Percentiles rank a stretch among this genome's conserved stretches.
Evolutionary conservation across 2,329 filamentous ascomycete species (phyloP).

Genomic region (Microdochium bolleyi): DNA sequence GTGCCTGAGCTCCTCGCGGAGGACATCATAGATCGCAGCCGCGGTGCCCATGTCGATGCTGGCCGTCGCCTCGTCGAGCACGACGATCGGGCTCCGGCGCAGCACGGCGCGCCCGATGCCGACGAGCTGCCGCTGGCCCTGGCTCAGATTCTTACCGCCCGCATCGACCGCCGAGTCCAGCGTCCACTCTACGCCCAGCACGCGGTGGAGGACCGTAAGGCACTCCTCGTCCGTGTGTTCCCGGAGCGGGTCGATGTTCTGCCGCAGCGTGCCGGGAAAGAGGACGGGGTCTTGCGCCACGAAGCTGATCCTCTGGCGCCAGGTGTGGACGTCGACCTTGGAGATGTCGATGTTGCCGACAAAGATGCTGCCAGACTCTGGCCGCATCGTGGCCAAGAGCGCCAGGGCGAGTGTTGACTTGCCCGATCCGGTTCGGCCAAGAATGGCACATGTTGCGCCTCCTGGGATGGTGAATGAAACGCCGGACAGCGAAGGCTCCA

Average conservation of each 20-base stretch:
- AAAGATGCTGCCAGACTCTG: constrained; percentile 38
- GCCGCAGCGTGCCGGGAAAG: constrained; percentile 49
- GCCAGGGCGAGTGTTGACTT: constrained; percentile 69
- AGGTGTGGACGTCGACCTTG: constrained; percentile 42
- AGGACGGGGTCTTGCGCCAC: constrained; percentile 58
- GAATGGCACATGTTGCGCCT: constrained; percentile 55
- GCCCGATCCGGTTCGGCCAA: constrained; percentile 78
- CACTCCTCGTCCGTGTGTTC: constrained; percentile 47
- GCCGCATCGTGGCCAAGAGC: constrained; percentile 47
- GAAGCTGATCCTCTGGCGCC: constrained; percentile 51
- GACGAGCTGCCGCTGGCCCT: constrained; percentile 55
- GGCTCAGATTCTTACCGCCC: constrained; percentile 53
- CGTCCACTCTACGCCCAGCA: constrained; percentile 42
- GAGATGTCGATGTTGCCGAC: constrained; percentile 48
- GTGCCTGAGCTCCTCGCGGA: constrained; percentile 43
- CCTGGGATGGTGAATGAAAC: constrained; percentile 67
- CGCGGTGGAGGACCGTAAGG: constrained; percentile 45
- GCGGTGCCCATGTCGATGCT: constrained; percentile 55
- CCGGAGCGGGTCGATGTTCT: constrained; percentile 62
- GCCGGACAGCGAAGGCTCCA: constrained; percentile 63
- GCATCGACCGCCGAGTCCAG: constrained; percentile 46
- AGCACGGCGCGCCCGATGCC: constrained; percentile 53
- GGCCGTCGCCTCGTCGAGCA: constrained; percentile 59
- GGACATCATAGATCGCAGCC: constrained; percentile 45
- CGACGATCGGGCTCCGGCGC: constrained; percentile 50